Evolutionary conservation across 495 filamentous ascomycete species (phyloP), one percentile per base, ranked within the genome.

Genomic region (Lasiosphaeria miniovina): DNA sequence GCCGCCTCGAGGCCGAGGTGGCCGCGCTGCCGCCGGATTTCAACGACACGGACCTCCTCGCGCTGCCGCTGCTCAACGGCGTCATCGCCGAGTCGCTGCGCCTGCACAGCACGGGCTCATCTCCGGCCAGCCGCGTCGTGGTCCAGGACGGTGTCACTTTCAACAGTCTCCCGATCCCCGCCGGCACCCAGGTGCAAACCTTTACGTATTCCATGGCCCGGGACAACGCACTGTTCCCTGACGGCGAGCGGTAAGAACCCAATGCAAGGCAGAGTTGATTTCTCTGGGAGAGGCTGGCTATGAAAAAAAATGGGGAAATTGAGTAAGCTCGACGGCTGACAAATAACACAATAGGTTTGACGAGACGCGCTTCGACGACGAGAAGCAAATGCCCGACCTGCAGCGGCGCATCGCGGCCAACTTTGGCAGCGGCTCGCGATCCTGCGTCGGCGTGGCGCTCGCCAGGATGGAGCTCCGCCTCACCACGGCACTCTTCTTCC

Each of bases 71-170:
- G 54, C 61, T 86, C n/a, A 77, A 80, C 55, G 71, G 72, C 11
- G 71, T 80, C 31, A 77, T 86, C 60, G 75, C 80, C 33, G 86
- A 89, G 68, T 72, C 82, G 0, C 73, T 89, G 34, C 79, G 86
- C 1, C 65, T 87, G 11, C 75, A 85, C 59, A 74, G 78, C 2
- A 79, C 81, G 4, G 77, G 79, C 0, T 75, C 81, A 0, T 65
- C 71, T 2, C 80, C 65, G 0, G 65, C 82, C 31, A 71, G 73
- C n/a, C 75, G 84, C 7, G 12, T 40, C 6, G 57, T 62, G 31
- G 61, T 61, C 11, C 45, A 43, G 2, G 65, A 59, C 6, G 74
- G 74, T 32, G 55, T 65, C 6, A 63, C 65, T 3, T 54, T 73
- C 7, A 53, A 53, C 4, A 65, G 67, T 2, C 64, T 75, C 55